Conservation (phyloP, 2,329 filamentous ascomycete species). For the Fusarium bactridioides region DNA sequence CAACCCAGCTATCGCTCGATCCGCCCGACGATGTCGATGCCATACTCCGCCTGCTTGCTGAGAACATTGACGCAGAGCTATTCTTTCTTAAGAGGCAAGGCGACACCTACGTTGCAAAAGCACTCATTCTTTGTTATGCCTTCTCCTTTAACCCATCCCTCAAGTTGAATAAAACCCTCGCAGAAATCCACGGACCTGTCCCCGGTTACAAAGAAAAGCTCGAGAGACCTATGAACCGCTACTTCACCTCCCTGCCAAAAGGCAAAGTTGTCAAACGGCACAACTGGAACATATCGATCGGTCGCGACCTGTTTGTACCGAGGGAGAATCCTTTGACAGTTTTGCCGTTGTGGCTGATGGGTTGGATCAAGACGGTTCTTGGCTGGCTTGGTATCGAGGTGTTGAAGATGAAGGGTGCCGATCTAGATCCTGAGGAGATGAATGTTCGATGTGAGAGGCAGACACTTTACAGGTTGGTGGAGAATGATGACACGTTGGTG, state of each 20-base stretch:
- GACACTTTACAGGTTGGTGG: background rate
- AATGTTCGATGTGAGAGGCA: background rate
- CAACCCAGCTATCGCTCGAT: fast-evolving
- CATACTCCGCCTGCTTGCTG: background rate
- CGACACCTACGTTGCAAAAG: background rate
- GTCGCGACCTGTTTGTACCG: fast-evolving
- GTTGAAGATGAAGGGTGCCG: background rate
- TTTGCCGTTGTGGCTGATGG: background rate
- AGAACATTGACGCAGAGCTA: background rate
- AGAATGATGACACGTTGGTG: background rate
- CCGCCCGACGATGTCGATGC: background rate
- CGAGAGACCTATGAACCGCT: background rate
- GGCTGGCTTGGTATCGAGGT: background rate
- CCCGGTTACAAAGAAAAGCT: background rate
- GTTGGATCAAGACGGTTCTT: fast-evolving
- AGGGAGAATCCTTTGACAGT: background rate
- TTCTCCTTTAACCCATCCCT: background rate
- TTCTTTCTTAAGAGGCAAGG: background rate
- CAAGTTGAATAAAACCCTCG: background rate
- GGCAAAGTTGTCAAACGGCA: background rate
- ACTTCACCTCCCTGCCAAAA: background rate
- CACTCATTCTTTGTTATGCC: background rate
- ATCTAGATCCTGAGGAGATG: background rate
- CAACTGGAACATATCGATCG: background rate
- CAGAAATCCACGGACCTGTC: fast-evolving